These are phyloP conservation scores for Saposhnikovia divaricata DNA, from an alignment of 129 eudicot species.

Conservation along the genomic window DNA sequence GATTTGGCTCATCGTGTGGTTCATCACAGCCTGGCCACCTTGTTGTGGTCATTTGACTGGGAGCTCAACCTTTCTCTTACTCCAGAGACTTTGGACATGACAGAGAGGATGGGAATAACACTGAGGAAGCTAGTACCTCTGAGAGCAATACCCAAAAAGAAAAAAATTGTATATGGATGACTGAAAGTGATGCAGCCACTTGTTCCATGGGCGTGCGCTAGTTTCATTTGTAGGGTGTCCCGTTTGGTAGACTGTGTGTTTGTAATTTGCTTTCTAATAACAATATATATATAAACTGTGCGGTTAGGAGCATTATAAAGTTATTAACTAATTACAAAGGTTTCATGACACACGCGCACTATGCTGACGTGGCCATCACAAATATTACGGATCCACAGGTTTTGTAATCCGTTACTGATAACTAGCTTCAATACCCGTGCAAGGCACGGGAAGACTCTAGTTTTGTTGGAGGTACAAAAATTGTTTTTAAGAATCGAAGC, in stretches of 20 bases:
- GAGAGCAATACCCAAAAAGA: neutral
- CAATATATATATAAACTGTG: too few relatives aligned
- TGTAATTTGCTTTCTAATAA: too few relatives aligned
- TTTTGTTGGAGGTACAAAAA: too few relatives aligned
- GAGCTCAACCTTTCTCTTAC: neutral
- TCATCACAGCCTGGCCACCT: neutral
- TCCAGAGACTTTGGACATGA: slow-evolving; percentile 7
- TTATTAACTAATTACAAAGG: too few relatives aligned
- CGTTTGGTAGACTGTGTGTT: neutral
- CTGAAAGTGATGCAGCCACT: neutral
- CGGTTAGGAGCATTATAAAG: too few relatives aligned
- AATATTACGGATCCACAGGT: too few relatives aligned
- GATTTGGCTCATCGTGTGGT: slow-evolving; percentile 10
- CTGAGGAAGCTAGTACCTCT: slow-evolving; percentile 4
- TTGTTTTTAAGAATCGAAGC: too few relatives aligned
- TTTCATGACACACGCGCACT: too few relatives aligned
- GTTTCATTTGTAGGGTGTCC: neutral
- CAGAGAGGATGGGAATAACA: slow-evolving; percentile 15
- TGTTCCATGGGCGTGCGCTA: neutral
- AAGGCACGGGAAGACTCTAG: too few relatives aligned
- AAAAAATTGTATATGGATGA: neutral
- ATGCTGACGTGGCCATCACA: too few relatives aligned
- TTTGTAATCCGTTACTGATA: too few relatives aligned
- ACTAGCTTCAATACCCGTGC: too few relatives aligned
- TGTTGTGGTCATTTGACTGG: slow-evolving; percentile 5